Evolutionary conservation across 1,284 basidiomycete species (phyloP), one percentile per base, ranked within the genome.

Genomic region (Boletus mariae): DNA sequence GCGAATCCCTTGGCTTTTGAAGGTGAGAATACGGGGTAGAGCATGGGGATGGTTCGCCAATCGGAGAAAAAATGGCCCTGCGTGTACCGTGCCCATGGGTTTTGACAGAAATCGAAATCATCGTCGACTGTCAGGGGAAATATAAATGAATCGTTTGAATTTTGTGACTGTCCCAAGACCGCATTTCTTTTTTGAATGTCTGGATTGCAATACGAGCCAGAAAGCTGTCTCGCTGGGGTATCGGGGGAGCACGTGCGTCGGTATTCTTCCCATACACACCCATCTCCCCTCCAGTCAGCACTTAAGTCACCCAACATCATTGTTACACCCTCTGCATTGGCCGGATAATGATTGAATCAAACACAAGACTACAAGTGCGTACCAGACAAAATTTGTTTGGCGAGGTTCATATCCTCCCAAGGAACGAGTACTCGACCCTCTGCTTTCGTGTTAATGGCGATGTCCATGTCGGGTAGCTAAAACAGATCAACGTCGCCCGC

Each of bases 41-140:
- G 77, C 1, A 83, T 82, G 12, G 89, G 82, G 53, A 95, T 87
- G 0, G 88, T 91, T n/a, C 94, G 78, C 88, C 91, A 95, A 70
- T 97, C 94, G 17, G 90, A 92, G 80, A 96, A 97, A 71, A 96
- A 96, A 68, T 93, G 93, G 6, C 93, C 93, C 66, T 97, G 94
- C 43, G 80, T 79, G 65, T 88, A 87, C 62, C 89, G 92, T 29
- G 89, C 85, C 73, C 90, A 87, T 0, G 94, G 94, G 43, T 84
- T 77, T 29, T 76, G 67, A 71, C 94, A 98, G 63, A 90, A 94
- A 63, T 94, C 85, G 58, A 82, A 80, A 20, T 77, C 73, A 54
- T 82, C 77, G 47, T 88, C 84, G 2, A 86, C 82, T 5, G 69
- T 72, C 52, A 71, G 68, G 17, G 74, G 73, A 67, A 91, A 94